phyloP scores from a whole-genome alignment of 495 filamentous ascomycete genomes.

The Aspergillus coremiiformis region DNA sequence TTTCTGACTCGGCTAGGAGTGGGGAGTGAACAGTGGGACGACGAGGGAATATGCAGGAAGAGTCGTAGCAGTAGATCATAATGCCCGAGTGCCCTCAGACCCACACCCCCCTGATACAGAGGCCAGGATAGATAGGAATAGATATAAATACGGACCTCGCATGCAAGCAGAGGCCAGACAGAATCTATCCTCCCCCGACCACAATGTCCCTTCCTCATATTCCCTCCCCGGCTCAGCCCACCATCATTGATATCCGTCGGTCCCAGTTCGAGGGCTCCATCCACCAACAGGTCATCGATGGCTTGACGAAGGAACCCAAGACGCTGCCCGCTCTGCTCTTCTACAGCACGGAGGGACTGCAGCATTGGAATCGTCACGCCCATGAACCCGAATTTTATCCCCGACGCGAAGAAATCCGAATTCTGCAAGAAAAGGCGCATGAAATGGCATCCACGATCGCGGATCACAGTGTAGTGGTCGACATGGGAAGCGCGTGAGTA shows the following conservation, averaged over 20 bases:
- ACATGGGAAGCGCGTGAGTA: not conserved
- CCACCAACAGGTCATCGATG: not conserved
- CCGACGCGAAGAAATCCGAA: not conserved
- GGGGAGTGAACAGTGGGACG: slow-evolving; percentile 15
- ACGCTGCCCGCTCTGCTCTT: not conserved
- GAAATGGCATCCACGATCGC: not conserved
- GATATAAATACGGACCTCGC: too few relatives aligned
- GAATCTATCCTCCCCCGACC: too few relatives aligned
- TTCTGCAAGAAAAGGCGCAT: not conserved
- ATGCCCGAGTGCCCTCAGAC: too few relatives aligned
- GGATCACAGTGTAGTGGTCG: not conserved
- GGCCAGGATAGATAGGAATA: too few relatives aligned
- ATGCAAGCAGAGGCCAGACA: too few relatives aligned
- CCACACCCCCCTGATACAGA: too few relatives aligned
- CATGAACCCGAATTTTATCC: not conserved
- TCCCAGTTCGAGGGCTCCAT: not conserved
- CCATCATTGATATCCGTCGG: not conserved
- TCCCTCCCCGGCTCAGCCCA: not conserved
- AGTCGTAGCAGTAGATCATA: too few relatives aligned
- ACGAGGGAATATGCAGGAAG: slow-evolving; percentile 6
- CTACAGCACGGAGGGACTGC: slow-evolving; percentile 1
- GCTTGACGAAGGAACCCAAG: not conserved
- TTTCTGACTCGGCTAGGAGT: slow-evolving; percentile 8
- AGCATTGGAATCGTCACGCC: not conserved
- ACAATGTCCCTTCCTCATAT: not conserved